phyloP scores from a whole-genome alignment of 805 yeast genomes.

The Yarrowia divulgata region DNA sequence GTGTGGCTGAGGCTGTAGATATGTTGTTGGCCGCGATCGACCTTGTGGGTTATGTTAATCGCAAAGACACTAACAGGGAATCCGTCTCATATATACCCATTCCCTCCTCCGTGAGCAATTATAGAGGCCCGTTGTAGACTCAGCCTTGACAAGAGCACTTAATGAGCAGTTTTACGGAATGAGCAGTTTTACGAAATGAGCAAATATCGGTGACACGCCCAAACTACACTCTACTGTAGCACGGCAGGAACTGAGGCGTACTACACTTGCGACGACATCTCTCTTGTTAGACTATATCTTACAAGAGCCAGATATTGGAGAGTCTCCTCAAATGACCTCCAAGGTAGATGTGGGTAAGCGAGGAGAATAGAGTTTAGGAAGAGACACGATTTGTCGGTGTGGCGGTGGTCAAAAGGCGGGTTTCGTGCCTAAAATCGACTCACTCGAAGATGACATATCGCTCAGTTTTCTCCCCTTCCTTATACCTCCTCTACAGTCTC shows the following conservation, averaged over 20 bases:
- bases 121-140: neutral
- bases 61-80: neutral
- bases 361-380: neutral
- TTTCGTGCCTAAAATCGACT: too few relatives aligned
- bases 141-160: neutral
- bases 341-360: neutral
- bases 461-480: too few relatives aligned
- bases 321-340: conserved; percentile 11
- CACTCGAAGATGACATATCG: too few relatives aligned
- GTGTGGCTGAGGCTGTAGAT: neutral
- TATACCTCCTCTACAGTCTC: neutral
- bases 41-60: conserved; percentile 19
- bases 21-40: neutral
- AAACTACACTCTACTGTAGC: neutral
- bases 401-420: too few relatives aligned
- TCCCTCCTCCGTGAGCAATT: neutral
- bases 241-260: too few relatives aligned
- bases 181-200: conserved; percentile 16
- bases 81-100: neutral
- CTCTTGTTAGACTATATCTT: too few relatives aligned
- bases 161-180: conserved; percentile 10
- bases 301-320: neutral
- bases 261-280: too few relatives aligned
- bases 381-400: neutral
- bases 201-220: neutral